Conservation (phyloP, 1,284 basidiomycete species). For the Leccinum subrobustum region DNA sequence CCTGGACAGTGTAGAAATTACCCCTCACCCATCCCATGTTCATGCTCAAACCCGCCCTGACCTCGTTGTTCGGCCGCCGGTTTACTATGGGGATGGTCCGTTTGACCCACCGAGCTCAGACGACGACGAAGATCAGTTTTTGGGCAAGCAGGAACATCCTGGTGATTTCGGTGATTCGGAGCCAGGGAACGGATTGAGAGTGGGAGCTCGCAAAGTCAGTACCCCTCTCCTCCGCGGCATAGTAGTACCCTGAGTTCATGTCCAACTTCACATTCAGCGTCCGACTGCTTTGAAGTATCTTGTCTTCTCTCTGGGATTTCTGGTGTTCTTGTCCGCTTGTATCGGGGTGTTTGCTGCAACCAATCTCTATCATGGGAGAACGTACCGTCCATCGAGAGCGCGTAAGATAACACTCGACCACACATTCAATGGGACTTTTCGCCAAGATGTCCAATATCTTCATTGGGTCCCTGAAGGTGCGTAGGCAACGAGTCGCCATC, state of each 20-base stretch:
- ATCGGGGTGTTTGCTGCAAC: conserved; percentile 74
- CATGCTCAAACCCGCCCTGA: conserved; percentile 3
- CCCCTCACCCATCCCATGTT: conserved; percentile 2
- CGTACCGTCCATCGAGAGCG: conserved; percentile 51
- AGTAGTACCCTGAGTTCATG: conserved; percentile 2
- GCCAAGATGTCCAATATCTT: conserved; percentile 43
- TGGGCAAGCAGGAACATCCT: conserved; percentile 35
- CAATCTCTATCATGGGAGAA: conserved; percentile 55
- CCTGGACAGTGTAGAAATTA: conserved; percentile 11
- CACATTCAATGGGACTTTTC: conserved; percentile 88
- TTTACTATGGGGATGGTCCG: conserved; percentile 68
- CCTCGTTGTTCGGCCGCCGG: conserved; percentile 37
- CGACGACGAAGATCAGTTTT: conserved; percentile 54
- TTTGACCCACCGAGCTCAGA: conserved; percentile 73
- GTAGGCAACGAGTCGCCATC: conserved; percentile 14
- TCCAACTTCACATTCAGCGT: conserved; percentile 31
- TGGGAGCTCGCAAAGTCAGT: conserved; percentile 39
- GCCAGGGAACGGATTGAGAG: conserved; percentile 35
- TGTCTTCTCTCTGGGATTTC: conserved; percentile 48
- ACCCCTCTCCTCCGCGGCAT: background rate
- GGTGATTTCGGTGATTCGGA: conserved; percentile 23
- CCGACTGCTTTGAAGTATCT: conserved; percentile 53
- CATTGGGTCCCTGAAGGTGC: conserved; percentile 89
- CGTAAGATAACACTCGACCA: conserved; percentile 83
- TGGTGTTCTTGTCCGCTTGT: conserved; percentile 55